Evolutionary conservation across 371 early-diverging fungal genomes (phyloP), one percentile per base, ranked within the genome.

Genomic region (Capillidium heterosporum): DNA sequence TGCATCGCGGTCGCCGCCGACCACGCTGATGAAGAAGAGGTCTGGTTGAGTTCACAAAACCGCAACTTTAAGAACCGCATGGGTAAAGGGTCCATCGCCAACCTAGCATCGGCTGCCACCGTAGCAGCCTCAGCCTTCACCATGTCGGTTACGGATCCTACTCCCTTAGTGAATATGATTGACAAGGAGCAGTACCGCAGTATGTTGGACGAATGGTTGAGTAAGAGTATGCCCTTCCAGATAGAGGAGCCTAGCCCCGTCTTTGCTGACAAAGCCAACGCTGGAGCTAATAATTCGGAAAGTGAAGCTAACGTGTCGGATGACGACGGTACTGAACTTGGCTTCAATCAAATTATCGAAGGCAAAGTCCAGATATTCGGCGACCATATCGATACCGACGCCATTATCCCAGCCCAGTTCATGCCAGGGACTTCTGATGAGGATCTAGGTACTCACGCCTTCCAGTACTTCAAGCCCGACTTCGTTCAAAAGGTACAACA

Each of bases 41-140:
- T 84, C 21, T 84, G 85, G 85, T 68, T 84, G 56, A 74, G 76
- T 55, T 80, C 80, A 47, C 85, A 84, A 70, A 84, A 84, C 73
- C 74, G 85, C 52, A 84, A 84, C 68, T 84, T 84, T 67, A 81
- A 77, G 67, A 84, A 84, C 69, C 76, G 85, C 56, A 84, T 84
- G 85, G 85, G 85, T 23, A 82, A 84, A 50, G 85, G 85, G 40
- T 78, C 80, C 28, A 85, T 84, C 49, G 84, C 73, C 48, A 85
- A 84, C 67, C 68, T 84, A 43, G 76, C 82, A 17, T 76, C 76
- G 23, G 85, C 85, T 26, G 82, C 85, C 41, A 84, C 85, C 8
- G 85, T 85, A n/a, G 85, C 85, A 26, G 85, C 85, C 2, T 81
- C 82, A 17, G 73, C 78, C 29, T 85, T 84, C 56, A 73, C 68